Base-by-base conservation (phyloP, 495 filamentous ascomycete species). In the Hyaloscypha finlandica region DNA sequence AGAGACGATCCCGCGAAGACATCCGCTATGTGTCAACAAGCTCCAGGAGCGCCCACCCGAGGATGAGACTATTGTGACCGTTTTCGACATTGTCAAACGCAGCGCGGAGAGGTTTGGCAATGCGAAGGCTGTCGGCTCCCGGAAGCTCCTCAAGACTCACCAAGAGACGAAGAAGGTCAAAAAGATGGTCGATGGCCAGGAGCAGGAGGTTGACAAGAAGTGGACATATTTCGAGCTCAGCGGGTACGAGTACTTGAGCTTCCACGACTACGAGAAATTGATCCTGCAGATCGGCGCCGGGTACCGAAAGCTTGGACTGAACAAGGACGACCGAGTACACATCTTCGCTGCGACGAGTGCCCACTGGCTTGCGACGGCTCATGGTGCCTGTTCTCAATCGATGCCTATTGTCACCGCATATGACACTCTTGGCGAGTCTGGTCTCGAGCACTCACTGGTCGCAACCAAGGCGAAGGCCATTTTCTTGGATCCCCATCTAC, bases 221-320 rank as follows among this genome's bases (percentile, higher is more conserved):
- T 99, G 95, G 95, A 90, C 88, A 59, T 99, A 92, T 80, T 97
- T 94, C 77, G 95, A 99, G 81, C 87, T 96, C 75, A 91, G 92
- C 74, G 86, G 80, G 66, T 99, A 97, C 81, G 85, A 86, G 66
- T 99, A 90, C 81, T 85, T 91, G 75, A 91, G 85, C 73, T 99
- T 95, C 81, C 86, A 87, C 64, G 92, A 98, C 74, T 97, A 96
- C 75, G 90, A 97, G 81, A 84, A 86, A 74, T 77, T 91, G 68
- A 85, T 84, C 39, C 78, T 93, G 35, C 83, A 92, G 72, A 72
- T 96, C 57, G 95, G 94, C 57, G 80, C 85, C 37, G 95, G 91
- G 58, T 78, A 94, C 78, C 85, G 90, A 73, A 90, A 92, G 78
- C 81, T 97, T 19, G 94, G 94, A 59, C 77, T 98, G 77, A 75